Evolutionary conservation across 441 rosid genomes (phyloP).

Genomic region (Pelargonium exstipulatum): DNA sequence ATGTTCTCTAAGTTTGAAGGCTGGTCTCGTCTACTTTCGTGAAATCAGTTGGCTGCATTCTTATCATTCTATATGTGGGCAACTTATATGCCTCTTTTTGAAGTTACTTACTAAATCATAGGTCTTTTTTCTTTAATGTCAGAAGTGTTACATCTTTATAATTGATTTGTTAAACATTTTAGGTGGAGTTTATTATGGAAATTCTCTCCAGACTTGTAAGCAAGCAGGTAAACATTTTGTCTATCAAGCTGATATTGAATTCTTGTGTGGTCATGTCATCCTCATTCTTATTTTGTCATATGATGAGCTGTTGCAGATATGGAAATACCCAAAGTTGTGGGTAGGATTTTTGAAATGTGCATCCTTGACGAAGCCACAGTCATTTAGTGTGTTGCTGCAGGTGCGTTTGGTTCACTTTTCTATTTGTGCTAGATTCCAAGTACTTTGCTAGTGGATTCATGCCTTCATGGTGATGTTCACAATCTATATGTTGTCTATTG

Average conservation of each 20-base stretch:
- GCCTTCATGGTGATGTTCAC: no score
- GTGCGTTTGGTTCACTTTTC: slow-evolving; percentile 30
- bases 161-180: slow-evolving; percentile 21
- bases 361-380: slow-evolving; percentile 79
- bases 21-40: neutral
- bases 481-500: no score
- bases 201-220: slow-evolving; percentile 91
- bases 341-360: slow-evolving; percentile 97
- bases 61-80: neutral
- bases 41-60: neutral
- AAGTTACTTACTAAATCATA: neutral
- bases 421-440: no score
- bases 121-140: no score
- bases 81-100: neutral
- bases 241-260: slow-evolving; percentile 17
- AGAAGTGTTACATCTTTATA: neutral
- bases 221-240: slow-evolving; percentile 67
- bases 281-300: slow-evolving; percentile 14
- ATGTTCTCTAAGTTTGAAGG: neutral
- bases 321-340: slow-evolving; percentile 98
- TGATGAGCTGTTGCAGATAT: slow-evolving; percentile 56
- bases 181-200: slow-evolving; percentile 94
- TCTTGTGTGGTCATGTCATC: neutral
- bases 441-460: no score
- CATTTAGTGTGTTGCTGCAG: slow-evolving; percentile 91